A percentile compares a stretch with the other conserved stretches of the same genome.
Evolutionary conservation across 176 grass and related monocot species (phyloP).

Genomic region (Juncus inflexus): DNA sequence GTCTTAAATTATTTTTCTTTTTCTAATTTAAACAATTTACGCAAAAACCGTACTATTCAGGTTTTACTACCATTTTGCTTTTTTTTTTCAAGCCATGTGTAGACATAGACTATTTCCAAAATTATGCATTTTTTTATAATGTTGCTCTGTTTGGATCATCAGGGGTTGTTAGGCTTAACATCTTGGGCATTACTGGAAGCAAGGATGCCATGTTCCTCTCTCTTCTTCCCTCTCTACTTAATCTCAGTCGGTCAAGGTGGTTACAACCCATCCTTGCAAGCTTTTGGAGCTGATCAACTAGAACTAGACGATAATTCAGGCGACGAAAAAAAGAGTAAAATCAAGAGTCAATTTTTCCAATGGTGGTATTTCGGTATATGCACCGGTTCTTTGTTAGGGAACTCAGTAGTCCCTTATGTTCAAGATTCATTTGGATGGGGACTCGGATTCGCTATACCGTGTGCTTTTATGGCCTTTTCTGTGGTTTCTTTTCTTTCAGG

Average conservation of each 20-base stretch:
- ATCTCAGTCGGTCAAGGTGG: conserved; percentile 75
- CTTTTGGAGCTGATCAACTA: conserved; percentile 90
- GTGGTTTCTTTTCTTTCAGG: conserved; percentile 55
- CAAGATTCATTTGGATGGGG: conserved; percentile 82
- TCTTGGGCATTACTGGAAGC: conserved; percentile 54
- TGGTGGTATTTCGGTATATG: conserved; percentile 99
- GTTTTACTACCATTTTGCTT: too few relatives aligned
- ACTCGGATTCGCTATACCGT: conserved; percentile 75
- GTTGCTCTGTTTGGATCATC: neutral
- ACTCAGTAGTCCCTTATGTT: conserved; percentile 70
- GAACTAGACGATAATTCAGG: conserved; percentile 34
- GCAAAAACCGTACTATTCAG: too few relatives aligned
- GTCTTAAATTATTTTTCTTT: too few relatives aligned
- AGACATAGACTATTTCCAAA: too few relatives aligned
- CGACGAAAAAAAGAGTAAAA: conserved; percentile 44
- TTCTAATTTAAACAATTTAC: too few relatives aligned
- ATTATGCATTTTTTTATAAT: neutral
- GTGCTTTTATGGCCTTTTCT: conserved; percentile 53
- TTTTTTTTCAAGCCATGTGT: too few relatives aligned
- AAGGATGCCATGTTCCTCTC: conserved; percentile 58
- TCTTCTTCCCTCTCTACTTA: conserved; percentile 84
- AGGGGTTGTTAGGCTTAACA: conserved; percentile 61
- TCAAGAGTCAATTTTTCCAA: conserved; percentile 81
- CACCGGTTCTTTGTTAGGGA: conserved; percentile 74
- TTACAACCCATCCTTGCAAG: conserved; percentile 81